These are phyloP conservation scores for Kwoniella botswanensis DNA, from an alignment of 768 basidiomycete genomes.

Conservation along the genomic window DNA sequence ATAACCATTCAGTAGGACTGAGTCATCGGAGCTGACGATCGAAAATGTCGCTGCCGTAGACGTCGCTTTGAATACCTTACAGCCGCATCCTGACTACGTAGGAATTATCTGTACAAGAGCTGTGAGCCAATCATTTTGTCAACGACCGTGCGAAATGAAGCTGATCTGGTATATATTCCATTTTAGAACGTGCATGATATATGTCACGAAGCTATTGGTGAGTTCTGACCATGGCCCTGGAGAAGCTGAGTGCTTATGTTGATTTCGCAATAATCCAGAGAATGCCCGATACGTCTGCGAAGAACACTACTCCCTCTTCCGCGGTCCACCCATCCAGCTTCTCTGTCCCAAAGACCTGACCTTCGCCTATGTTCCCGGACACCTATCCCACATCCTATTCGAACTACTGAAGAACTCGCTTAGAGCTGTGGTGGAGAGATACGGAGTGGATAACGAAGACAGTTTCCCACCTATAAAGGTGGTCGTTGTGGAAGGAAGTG, in stretches of 20 bases:
- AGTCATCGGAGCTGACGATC: background rate
- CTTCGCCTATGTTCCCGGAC: conserved; percentile 95
- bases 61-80: conserved; percentile 89
- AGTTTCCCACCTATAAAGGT: conserved; percentile 89
- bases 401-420: conserved; percentile 97
- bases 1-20: too few species aligned
- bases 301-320: conserved; percentile 92
- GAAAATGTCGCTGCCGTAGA: conserved; percentile 63
- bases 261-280: conserved; percentile 60
- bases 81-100: conserved; percentile 86
- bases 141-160: background rate
- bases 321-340: conserved; percentile 92
- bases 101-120: conserved; percentile 96
- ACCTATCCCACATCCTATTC: conserved; percentile 96
- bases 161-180: conserved; percentile 22
- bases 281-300: conserved; percentile 86
- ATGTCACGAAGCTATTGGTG: conserved; percentile 86
- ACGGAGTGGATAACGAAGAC: conserved; percentile 78
- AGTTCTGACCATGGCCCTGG: conserved; percentile 7
- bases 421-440: conserved; percentile 91
- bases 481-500: conserved; percentile 93
- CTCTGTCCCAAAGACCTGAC: conserved; percentile 85
- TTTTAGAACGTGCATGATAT: conserved; percentile 89
- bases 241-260: too few species aligned
- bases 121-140: conserved; percentile 58